Evolutionary conservation across 371 early-diverging fungal species (phyloP).

Genomic region (Mucor indicus): DNA sequence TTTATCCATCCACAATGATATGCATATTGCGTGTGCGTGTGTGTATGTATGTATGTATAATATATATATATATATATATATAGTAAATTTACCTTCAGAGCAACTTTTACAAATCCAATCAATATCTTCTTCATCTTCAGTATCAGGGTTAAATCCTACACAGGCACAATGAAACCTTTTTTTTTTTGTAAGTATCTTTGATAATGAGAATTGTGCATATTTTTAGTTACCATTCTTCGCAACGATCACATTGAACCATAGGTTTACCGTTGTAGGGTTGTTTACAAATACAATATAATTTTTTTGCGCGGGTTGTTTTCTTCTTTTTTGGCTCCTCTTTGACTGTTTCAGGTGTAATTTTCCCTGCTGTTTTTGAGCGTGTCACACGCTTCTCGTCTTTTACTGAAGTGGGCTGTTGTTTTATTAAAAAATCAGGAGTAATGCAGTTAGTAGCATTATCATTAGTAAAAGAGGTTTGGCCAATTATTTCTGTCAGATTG

Average conservation of each 20-base stretch:
- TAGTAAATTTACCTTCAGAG: slow-evolving; percentile 15
- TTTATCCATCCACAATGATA: no score
- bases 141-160: slow-evolving; percentile 62
- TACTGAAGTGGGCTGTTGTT: slow-evolving; percentile 1
- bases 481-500: slow-evolving; percentile 5
- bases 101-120: slow-evolving; percentile 52
- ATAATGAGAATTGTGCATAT: no score
- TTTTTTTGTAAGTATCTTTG: no score
- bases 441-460: slow-evolving; percentile 4
- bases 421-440: slow-evolving; percentile 17
- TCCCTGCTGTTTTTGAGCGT: slow-evolving; percentile 4
- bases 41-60: not conserved
- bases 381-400: slow-evolving; percentile 9
- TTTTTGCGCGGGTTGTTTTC: slow-evolving; percentile 37
- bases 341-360: not conserved
- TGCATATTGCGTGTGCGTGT: slow-evolving; percentile 1
- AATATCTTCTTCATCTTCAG: slow-evolving; percentile 53
- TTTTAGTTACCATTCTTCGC: slow-evolving; percentile 78
- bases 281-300: slow-evolving; percentile 72
- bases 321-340: slow-evolving; percentile 1
- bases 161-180: slow-evolving; percentile 76
- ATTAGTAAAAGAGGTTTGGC: not conserved
- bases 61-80: not conserved
- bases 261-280: slow-evolving; percentile 68
- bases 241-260: slow-evolving; percentile 78